Conservation (phyloP, 495 filamentous ascomycete species). For the Neurospora cerealis region DNA sequence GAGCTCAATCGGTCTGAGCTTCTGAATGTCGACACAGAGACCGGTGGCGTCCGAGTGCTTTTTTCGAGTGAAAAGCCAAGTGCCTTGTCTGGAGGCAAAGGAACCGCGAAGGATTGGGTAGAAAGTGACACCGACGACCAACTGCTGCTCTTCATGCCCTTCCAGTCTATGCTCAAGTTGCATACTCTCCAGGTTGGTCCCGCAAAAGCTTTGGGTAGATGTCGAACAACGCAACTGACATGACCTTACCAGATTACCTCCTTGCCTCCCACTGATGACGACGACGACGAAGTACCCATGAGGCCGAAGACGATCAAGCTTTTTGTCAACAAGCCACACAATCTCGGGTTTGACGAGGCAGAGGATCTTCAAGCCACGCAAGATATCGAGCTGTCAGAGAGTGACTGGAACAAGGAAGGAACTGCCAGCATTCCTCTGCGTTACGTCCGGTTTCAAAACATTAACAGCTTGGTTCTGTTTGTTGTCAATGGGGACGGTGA, state of each 20-base stretch:
- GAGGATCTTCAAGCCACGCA: constrained; percentile 76
- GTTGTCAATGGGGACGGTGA: constrained; percentile 81
- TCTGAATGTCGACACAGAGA: constrained; percentile 68
- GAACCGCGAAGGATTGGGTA: constrained; percentile 67
- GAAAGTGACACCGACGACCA: constrained; percentile 99
- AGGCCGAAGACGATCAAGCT: constrained; percentile 77
- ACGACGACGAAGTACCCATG: constrained; percentile 60
- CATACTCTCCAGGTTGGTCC: constrained; percentile 58
- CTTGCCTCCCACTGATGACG: constrained; percentile 49
- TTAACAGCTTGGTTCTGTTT: constrained; percentile 77
- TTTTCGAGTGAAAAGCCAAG: constrained; percentile 61
- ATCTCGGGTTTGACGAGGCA: constrained; percentile 91
- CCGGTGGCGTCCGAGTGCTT: constrained; percentile 58
- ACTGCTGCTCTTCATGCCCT: constrained; percentile 87
- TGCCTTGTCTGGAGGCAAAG: constrained; percentile 54
- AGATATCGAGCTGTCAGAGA: constrained; percentile 54
- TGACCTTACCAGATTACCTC: constrained; percentile 61
- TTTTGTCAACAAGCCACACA: constrained; percentile 77
- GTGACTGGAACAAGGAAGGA: constrained; percentile 84
- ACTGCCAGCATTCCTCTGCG: constrained; percentile 77
- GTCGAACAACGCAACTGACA: constrained; percentile 7
- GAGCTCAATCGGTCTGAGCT: constrained; percentile 75
- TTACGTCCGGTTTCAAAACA: constrained; percentile 96
- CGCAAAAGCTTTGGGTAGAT: not conserved
- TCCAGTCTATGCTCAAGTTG: constrained; percentile 80